Evolutionary conservation across 1,139 yeast genomes (phyloP).

Genomic region (Magnusiomyces suaveolens): DNA sequence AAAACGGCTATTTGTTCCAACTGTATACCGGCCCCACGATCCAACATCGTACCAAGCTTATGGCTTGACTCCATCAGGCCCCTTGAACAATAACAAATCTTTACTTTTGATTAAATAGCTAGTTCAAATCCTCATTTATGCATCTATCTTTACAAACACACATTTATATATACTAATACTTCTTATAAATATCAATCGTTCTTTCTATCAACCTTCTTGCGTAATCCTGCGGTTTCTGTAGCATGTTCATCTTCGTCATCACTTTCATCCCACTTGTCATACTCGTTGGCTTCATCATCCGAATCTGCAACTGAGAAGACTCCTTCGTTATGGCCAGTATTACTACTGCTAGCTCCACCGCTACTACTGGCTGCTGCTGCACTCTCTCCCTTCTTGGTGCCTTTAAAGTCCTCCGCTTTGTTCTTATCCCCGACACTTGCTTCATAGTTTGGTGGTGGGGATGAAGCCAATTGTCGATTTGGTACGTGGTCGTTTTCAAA

Average conservation of each 20-base stretch:
- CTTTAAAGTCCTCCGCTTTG: no score
- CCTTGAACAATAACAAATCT: constrained; percentile 9
- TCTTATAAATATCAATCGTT: background rate
- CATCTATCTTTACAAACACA: background rate
- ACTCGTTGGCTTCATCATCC: constrained; percentile 16
- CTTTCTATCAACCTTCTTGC: no score
- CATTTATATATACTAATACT: background rate
- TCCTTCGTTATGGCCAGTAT: constrained; percentile 10
- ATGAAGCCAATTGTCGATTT: constrained; percentile 1
- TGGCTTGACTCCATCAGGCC: constrained; percentile 13
- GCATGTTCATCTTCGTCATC: constrained; percentile 17
- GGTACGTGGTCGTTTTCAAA: background rate
- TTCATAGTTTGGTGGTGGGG: constrained; percentile 7
- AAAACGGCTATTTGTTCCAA: constrained; percentile 3
- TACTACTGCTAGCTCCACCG: background rate
- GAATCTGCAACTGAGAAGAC: constrained; percentile 19
- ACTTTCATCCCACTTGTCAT: constrained; percentile 19
- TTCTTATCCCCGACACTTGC: constrained; percentile 3
- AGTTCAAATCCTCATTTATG: background rate
- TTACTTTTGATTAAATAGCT: constrained; percentile 9
- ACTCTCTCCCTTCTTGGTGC: constrained; percentile 2
- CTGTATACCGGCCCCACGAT: constrained; percentile 13
- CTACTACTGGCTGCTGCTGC: background rate
- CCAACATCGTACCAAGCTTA: constrained; percentile 9
- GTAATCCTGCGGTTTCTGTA: constrained; percentile 1